These are phyloP conservation scores for Paramecium bursaria DNA, from an alignment of 73 alveolate genomes.

Conservation along the genomic window DNA sequence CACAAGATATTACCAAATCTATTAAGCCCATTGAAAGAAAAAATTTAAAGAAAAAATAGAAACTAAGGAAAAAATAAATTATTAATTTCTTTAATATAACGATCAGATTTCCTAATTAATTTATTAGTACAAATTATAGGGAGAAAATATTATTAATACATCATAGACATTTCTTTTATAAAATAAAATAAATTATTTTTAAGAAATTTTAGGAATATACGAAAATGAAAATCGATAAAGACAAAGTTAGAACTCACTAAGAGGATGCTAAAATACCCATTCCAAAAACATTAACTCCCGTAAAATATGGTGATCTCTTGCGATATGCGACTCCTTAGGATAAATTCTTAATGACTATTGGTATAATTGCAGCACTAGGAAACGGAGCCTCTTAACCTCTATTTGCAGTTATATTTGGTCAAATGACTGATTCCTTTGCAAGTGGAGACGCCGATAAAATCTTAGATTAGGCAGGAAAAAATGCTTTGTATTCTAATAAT, in stretches of 20 bases:
- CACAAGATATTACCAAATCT: constrained; percentile 40
- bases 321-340: constrained; percentile 71
- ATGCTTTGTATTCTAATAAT: constrained; percentile 27
- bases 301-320: constrained; percentile 49
- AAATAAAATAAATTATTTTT: too few species aligned
- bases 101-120: too few species aligned
- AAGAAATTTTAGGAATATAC: too few species aligned
- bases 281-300: too few species aligned
- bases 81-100: too few species aligned
- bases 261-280: too few species aligned
- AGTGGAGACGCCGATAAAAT: constrained; percentile 63
- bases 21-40: constrained; percentile 6
- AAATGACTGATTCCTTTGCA: constrained; percentile 80
- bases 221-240: too few species aligned
- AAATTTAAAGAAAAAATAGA: constrained; percentile 1
- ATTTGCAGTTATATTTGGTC: constrained; percentile 79
- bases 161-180: too few species aligned
- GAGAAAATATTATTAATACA: too few species aligned
- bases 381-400: constrained; percentile 79
- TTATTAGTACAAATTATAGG: too few species aligned
- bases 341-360: constrained; percentile 56
- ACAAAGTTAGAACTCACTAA: too few species aligned
- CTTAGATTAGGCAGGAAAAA: constrained; percentile 60
- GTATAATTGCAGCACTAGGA: constrained; percentile 65
- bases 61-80: too few species aligned